Evolutionary conservation across 352 stramenopile genomes (phyloP).

Genomic region (Pythium scleroteichum): DNA sequence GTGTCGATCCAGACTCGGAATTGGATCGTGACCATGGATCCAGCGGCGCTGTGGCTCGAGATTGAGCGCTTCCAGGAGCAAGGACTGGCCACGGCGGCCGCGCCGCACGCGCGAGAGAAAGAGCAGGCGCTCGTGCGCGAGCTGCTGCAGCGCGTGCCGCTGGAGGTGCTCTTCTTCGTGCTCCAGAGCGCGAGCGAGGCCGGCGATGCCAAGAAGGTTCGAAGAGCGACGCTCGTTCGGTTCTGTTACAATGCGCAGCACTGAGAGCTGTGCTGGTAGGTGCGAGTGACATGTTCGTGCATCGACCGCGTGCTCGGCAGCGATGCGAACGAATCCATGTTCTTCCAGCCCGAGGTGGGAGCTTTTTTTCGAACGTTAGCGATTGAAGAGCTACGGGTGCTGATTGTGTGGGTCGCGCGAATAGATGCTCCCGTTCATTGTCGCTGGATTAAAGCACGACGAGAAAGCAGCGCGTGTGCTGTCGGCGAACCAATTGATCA

Average conservation of each 20-base stretch:
- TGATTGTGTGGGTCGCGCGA: not conserved
- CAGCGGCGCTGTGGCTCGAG: slow-evolving; percentile 43
- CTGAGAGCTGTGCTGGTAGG: slow-evolving; percentile 31
- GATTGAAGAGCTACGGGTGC: not conserved
- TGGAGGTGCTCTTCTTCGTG: slow-evolving; percentile 68
- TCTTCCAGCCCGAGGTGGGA: slow-evolving; percentile 70
- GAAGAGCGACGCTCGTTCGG: not conserved
- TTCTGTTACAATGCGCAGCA: not conserved
- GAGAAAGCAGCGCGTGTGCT: slow-evolving; percentile 62
- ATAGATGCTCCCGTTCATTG: slow-evolving; percentile 74
- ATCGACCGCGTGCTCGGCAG: slow-evolving; percentile 75
- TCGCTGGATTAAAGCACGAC: slow-evolving; percentile 63
- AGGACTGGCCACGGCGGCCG: slow-evolving; percentile 48
- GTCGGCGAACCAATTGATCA: slow-evolving; percentile 72
- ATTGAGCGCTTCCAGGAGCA: slow-evolving; percentile 69
- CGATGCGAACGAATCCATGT: slow-evolving; percentile 53
- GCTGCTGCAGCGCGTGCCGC: slow-evolving; percentile 66
- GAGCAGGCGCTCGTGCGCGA: slow-evolving; percentile 58
- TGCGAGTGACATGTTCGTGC: slow-evolving; percentile 69
- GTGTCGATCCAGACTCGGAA: slow-evolving; percentile 3
- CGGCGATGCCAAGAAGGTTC: slow-evolving; percentile 58
- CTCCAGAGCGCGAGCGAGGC: slow-evolving; percentile 78
- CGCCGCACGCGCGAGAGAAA: slow-evolving; percentile 38
- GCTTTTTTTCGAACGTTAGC: too few species aligned
- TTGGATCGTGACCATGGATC: slow-evolving; percentile 18